Base-by-base conservation (phyloP, 192 early-diverging fungal genomes). In the Chytriomyces hyalinus region DNA sequence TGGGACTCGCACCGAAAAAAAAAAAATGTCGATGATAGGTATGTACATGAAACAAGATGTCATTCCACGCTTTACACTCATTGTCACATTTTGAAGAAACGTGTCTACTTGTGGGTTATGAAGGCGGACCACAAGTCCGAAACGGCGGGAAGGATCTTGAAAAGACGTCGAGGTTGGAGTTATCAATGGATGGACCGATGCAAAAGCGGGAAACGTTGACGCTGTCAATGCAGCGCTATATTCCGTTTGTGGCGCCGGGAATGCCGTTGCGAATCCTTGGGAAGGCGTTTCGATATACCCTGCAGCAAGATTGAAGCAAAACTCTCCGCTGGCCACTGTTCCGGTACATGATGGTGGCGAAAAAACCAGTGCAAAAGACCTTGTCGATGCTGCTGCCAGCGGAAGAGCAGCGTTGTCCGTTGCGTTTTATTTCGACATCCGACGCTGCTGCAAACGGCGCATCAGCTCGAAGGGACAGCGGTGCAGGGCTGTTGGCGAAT, bases 31-130 rank as follows among this genome's bases (percentile, higher is more conserved):
- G 70, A 68, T 48, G 67, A 68, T 26, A 47, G 67, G 67, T 68
- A 17, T 46, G 67, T 4, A 2, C 11, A 3, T 13, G 3, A 68
- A 24, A 68, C 26, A 22, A 22, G 11, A 0, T 13, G 20, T 13
- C 1, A 22, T 15, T 26, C 24, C 1, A 65, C 13, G 17, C 15
- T 1, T 13, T 26, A 65, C 4, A 22, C 1, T 65, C 11, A 65
- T 3, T 67, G 15, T 11, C 46, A 20, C 15, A 48, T n/a, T 8
- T 15, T 47, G 7, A 24, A 81, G 83, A 59, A 81, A 73, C 26
- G 7, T 90, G 89, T 76, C 73, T 91, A 28, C 73, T 90, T 26
- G 77, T 94, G 63, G 93, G 92, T 28, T 94, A 94, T 79, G 73
- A 73, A 7, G 24, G 87, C 67, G 94, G 94, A 6, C 70, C 70